Evolutionary conservation across 208 protist genomes (phyloP).

Genomic region (Lotmaria passim): DNA sequence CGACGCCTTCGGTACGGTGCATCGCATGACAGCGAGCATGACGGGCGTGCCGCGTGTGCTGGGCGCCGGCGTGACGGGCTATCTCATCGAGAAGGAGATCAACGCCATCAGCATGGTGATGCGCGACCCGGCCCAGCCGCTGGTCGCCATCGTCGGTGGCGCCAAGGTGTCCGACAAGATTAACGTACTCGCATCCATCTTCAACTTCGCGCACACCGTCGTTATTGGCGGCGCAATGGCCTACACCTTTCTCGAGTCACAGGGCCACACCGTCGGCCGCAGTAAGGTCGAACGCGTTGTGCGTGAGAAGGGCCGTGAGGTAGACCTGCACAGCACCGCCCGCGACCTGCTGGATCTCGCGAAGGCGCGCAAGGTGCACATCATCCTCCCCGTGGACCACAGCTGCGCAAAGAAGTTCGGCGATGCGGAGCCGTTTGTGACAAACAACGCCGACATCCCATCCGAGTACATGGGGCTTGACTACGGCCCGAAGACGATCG

Average conservation of each 20-base stretch:
- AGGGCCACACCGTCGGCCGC: slow-evolving; percentile 90
- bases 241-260: slow-evolving; percentile 97
- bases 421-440: slow-evolving; percentile 79
- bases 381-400: slow-evolving; percentile 99
- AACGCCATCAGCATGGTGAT: slow-evolving; percentile 97
- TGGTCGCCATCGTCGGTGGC: slow-evolving; percentile 97
- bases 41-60: slow-evolving; percentile 89
- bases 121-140: slow-evolving; percentile 80
- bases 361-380: slow-evolving; percentile 93
- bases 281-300: slow-evolving; percentile 96
- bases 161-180: slow-evolving; percentile 99
- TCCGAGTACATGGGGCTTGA: slow-evolving; percentile 95
- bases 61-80: slow-evolving; percentile 96
- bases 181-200: slow-evolving; percentile 98
- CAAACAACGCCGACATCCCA: slow-evolving; percentile 81
- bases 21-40: slow-evolving; percentile 98
- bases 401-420: slow-evolving; percentile 94
- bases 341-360: slow-evolving; percentile 86
- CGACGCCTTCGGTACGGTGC: slow-evolving; percentile 99
- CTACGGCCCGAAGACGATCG: slow-evolving; percentile 94
- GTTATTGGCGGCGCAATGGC: slow-evolving; percentile 99
- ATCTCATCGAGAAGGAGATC: slow-evolving; percentile 99
- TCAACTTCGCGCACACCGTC: slow-evolving; percentile 98
- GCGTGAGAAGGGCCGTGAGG: slow-evolving; percentile 81
- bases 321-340: slow-evolving; percentile 78